Evolutionary conservation across 2,329 filamentous ascomycete genomes (phyloP).

Genomic region (Cryphonectria nitschkei): DNA sequence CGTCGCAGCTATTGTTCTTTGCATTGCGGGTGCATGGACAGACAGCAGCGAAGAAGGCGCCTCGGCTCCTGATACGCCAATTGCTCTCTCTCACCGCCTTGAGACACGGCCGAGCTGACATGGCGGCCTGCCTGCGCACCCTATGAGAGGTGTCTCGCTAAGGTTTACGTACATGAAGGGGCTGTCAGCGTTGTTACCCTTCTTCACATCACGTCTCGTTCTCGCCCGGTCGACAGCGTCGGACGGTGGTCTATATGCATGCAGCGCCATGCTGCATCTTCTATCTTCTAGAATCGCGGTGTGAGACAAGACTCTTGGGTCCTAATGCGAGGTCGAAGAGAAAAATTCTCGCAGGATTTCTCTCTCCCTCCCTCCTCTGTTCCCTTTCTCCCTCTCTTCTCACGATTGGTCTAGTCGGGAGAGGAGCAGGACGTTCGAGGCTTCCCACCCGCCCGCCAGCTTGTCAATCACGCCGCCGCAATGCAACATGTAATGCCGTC

Average conservation of each 20-base stretch:
- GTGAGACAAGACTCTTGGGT: neutral
- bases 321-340: neutral
- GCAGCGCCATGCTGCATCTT: neutral
- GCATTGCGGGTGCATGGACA: neutral
- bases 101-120: slow-evolving; percentile 11
- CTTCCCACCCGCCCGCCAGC: neutral
- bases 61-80: slow-evolving; percentile 18
- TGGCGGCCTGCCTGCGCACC: neutral
- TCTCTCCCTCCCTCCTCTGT: neutral
- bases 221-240: neutral
- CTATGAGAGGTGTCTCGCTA: slow-evolving; percentile 1
- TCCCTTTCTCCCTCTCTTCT: neutral
- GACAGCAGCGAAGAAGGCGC: neutral
- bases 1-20: neutral
- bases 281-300: slow-evolving; percentile 1
- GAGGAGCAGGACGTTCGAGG: neutral
- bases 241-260: neutral
- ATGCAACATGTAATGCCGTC: neutral
- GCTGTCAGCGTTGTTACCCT: neutral
- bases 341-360: neutral
- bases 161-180: neutral
- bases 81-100: slow-evolving; percentile 13
- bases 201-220: neutral
- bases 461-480: neutral
- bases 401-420: neutral